These are phyloP conservation scores for Boletus tylopilopsis DNA, from an alignment of 768 basidiomycete species.

Conservation along the genomic window DNA sequence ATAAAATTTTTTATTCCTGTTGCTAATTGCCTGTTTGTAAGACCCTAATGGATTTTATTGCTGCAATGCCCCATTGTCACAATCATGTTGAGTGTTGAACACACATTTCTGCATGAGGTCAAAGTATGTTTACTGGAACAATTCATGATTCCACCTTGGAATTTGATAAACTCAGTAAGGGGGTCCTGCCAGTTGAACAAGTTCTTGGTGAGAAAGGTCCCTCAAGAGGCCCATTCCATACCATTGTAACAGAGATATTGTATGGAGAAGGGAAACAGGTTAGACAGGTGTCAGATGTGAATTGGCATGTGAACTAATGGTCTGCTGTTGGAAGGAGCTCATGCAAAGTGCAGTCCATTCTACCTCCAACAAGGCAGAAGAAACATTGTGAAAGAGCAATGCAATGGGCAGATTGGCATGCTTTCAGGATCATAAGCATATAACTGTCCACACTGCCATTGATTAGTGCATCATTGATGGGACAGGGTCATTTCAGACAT, in stretches of 20 bases:
- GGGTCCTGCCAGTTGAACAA: too few species aligned
- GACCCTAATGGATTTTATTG: too few species aligned
- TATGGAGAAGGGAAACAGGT: neutral
- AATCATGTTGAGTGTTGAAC: too few species aligned
- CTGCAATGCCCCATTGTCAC: too few species aligned
- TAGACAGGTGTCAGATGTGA: too few species aligned
- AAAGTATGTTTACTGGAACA: neutral
- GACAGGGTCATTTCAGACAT: neutral
- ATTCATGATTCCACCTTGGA: neutral
- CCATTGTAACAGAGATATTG: neutral
- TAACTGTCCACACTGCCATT: too few species aligned
- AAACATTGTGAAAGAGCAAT: neutral
- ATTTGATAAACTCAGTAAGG: neutral
- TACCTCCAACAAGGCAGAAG: fast-evolving
- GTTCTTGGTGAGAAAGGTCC: neutral
- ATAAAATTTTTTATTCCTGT: too few species aligned
- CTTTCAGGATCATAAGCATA: neutral
- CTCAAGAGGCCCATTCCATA: neutral
- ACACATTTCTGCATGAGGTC: too few species aligned
- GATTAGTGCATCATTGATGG: too few species aligned
- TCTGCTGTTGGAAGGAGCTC: neutral
- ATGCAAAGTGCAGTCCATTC: neutral
- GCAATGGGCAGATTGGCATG: neutral
- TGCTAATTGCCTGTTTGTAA: too few species aligned
- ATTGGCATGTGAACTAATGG: too few species aligned